Evolutionary conservation across 352 stramenopile genomes (phyloP).

Genomic region (Aphanomyces cochlioides): DNA sequence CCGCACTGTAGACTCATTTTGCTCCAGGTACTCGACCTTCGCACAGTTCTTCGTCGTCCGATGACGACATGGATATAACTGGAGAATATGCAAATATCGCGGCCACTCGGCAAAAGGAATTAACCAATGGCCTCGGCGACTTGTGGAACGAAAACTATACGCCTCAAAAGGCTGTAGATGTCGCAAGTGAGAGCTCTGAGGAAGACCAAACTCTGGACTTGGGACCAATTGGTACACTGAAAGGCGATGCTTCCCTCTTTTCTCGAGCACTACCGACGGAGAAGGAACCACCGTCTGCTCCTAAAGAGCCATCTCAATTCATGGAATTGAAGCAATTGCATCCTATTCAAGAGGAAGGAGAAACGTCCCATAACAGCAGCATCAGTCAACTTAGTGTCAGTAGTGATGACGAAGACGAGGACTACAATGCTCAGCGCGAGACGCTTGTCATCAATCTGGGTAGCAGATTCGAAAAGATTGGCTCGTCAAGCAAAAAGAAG

Average conservation of each 20-base stretch:
- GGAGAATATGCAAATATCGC: constrained; percentile 61
- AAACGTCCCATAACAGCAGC: constrained; percentile 54
- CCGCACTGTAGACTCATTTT: no score
- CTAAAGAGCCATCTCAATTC: neutral
- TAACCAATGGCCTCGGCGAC: constrained; percentile 29
- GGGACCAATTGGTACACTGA: constrained; percentile 10
- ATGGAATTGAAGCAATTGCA: constrained; percentile 18
- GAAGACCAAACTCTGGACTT: constrained; percentile 45
- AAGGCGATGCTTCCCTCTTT: constrained; percentile 21
- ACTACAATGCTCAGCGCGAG: constrained; percentile 54
- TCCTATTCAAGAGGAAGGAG: constrained; percentile 61
- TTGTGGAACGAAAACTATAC: constrained; percentile 23
- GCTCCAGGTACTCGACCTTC: no score
- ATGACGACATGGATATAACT: constrained; percentile 86
- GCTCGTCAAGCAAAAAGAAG: constrained; percentile 32
- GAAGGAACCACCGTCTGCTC: neutral
- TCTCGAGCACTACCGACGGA: neutral
- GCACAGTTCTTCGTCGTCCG: constrained; percentile 46
- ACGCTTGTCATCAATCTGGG: constrained; percentile 71
- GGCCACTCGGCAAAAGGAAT: constrained; percentile 15
- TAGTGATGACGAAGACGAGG: constrained; percentile 38
- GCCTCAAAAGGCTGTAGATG: neutral
- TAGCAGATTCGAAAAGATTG: constrained; percentile 67
- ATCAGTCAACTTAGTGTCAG: constrained; percentile 51
- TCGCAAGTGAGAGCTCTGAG: constrained; percentile 22